Evolutionary conservation across 441 rosid genomes (phyloP).

Genomic region (Brassica hybrid): DNA sequence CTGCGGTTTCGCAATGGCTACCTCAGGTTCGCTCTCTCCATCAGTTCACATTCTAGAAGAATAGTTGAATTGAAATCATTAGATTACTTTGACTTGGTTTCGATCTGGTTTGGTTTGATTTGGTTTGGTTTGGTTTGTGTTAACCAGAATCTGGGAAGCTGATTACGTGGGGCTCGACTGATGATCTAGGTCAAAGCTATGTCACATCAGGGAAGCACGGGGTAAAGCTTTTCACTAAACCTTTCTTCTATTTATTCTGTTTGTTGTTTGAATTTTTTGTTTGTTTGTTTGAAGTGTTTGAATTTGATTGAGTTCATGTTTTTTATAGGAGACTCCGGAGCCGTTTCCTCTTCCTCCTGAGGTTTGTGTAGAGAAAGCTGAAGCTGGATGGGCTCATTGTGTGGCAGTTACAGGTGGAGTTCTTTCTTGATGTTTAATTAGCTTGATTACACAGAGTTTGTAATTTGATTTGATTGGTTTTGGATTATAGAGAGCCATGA

Average conservation of each 20-base stretch:
- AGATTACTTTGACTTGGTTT: background rate
- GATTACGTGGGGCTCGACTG: slow-evolving; percentile 98
- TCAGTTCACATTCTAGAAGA: background rate
- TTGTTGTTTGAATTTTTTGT: no score
- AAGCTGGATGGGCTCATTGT: slow-evolving; percentile 99
- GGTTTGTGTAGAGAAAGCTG: slow-evolving; percentile 69
- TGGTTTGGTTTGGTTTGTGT: slow-evolving; percentile 7
- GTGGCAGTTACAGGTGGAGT: slow-evolving; percentile 81
- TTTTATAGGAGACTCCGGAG: slow-evolving; percentile 82
- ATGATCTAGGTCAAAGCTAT: slow-evolving; percentile 97
- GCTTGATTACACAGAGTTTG: background rate
- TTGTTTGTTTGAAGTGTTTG: background rate
- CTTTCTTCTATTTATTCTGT: slow-evolving; percentile 12
- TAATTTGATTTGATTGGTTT: background rate
- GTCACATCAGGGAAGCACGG: slow-evolving; percentile 97
- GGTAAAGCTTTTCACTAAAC: slow-evolving; percentile 50
- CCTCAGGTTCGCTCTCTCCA: slow-evolving; percentile 57
- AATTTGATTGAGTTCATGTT: slow-evolving; percentile 5
- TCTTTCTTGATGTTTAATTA: background rate
- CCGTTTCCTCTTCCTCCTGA: slow-evolving; percentile 92
- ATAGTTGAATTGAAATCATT: background rate
- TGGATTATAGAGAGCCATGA: slow-evolving; percentile 62
- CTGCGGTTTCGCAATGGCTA: slow-evolving; percentile 96
- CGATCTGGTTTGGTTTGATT: background rate
- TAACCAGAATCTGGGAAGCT: slow-evolving; percentile 88